These are phyloP conservation scores for Leishmania lainsoni DNA, from an alignment of 208 protist species.

Conservation along the genomic window DNA sequence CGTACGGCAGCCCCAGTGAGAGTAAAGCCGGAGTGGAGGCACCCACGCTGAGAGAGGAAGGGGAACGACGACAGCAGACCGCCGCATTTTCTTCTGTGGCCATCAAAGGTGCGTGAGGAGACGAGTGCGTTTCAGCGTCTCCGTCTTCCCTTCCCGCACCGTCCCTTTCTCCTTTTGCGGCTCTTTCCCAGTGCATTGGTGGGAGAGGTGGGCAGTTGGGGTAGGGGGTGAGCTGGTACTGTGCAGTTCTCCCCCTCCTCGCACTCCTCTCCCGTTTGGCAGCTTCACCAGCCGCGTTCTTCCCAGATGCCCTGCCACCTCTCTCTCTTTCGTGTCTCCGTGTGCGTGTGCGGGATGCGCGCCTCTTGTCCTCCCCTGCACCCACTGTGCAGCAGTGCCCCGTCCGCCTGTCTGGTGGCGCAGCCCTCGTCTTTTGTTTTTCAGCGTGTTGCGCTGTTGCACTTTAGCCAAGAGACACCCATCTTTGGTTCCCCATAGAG, in stretches of 20 bases:
- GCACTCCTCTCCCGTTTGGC: neutral
- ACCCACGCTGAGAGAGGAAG: neutral
- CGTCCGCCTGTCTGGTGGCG: neutral
- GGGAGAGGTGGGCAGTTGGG: neutral
- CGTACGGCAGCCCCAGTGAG: neutral
- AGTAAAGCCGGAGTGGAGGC: too few relatives aligned
- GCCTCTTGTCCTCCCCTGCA: neutral
- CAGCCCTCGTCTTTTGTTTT: neutral
- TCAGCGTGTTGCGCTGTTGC: neutral
- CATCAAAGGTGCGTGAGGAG: neutral
- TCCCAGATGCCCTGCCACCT: neutral
- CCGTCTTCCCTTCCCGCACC: neutral
- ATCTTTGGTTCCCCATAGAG: neutral
- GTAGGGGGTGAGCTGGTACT: neutral
- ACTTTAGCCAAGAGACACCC: neutral
- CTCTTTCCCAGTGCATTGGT: neutral
- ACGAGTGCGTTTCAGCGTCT: neutral
- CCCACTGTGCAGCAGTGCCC: too few relatives aligned
- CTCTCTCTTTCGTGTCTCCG: neutral
- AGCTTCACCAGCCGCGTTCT: neutral
- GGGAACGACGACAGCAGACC: neutral
- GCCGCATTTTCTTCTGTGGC: neutral
- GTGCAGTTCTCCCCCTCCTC: neutral
- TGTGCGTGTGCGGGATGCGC: neutral
- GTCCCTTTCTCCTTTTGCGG: neutral